Evolutionary conservation across 2,329 filamentous ascomycete species (phyloP), one percentile per base, ranked within the genome.

Genomic region (Trichoderma sp.): DNA sequence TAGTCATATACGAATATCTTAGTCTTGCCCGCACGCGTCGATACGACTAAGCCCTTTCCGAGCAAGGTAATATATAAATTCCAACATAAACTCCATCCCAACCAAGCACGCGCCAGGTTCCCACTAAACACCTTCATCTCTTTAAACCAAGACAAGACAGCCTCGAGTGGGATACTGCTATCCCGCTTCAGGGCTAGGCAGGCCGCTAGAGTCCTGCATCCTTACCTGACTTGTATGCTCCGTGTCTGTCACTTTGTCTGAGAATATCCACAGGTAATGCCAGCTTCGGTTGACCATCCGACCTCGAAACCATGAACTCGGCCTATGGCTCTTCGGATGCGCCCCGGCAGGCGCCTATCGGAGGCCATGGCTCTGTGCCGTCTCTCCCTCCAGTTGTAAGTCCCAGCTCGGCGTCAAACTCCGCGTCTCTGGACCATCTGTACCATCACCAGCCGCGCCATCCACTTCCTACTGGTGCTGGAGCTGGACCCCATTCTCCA

Each of bases 341-440:
- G 77, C 76, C 79, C 57, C 80, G 81, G 75, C 78, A 77, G 67
- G 75, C 78, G 72, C 76, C 79, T 62, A 70, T 78, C 67, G 70
- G 76, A 26, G 73, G 74, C 56, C 72, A 75, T 60, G 75, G 76
- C 53, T 80, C 80, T 71, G 68, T 74, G 56, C 73, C 76, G 69
- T 73, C 63, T 36, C 63, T 75, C 51, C 74, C 76, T 63, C 71
- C 77, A 14, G 43, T 58, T 26, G 56, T 51, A 51, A 30, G 36
- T 39, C 51, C 74, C 9, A 69, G 73, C 74, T 72, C 74, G 11
- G 70, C 74, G 73, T 77, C 70, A 34, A 73, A 74, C 74, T 62
- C 74, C 58, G 65, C 62, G 24, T 21, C 71, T 39, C 61, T 56
- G 26, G 71, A 68, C 61, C 74, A 78, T 61, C 75, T 71, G 64